A percentile compares a stretch with the other conserved stretches of the same genome.
Evolutionary conservation across 768 basidiomycete species (phyloP).

Genomic region (Leccinum subgranulosum): DNA sequence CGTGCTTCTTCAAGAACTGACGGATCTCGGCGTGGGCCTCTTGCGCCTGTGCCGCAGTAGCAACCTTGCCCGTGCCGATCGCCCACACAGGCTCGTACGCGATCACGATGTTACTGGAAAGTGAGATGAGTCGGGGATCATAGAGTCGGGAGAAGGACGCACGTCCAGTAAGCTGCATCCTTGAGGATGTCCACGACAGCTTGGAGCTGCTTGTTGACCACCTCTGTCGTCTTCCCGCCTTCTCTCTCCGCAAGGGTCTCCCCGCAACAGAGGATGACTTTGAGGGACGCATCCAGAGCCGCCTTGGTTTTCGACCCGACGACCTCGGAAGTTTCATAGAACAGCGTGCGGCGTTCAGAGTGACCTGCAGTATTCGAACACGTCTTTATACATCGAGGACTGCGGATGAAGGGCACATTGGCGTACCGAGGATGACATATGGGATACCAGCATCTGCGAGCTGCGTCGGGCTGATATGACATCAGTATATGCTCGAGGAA

Average conservation of each 20-base stretch:
- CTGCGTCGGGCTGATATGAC: constrained; percentile 61
- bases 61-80: constrained; percentile 97
- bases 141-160: constrained; percentile 19
- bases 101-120: constrained; percentile 77
- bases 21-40: constrained; percentile 86
- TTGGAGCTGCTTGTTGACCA: constrained; percentile 80
- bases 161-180: constrained; percentile 75
- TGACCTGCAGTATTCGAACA: constrained; percentile 56
- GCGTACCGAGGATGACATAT: constrained; percentile 85
- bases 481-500: neutral
- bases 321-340: constrained; percentile 80
- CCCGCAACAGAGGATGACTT: constrained; percentile 94
- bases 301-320: constrained; percentile 87
- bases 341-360: constrained; percentile 92
- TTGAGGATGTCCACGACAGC: constrained; percentile 64
- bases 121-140: neutral
- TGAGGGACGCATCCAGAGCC: constrained; percentile 70
- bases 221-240: constrained; percentile 65
- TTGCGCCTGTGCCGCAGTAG: constrained; percentile 89
- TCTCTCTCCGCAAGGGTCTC: constrained; percentile 92
- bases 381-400: neutral
- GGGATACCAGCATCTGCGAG: constrained; percentile 83
- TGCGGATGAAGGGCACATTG: neutral
- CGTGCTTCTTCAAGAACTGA: constrained; percentile 58
- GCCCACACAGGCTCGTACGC: constrained; percentile 99